Base-by-base conservation (phyloP, 2,329 filamentous ascomycete genomes). In the Fusarium floridanum region DNA sequence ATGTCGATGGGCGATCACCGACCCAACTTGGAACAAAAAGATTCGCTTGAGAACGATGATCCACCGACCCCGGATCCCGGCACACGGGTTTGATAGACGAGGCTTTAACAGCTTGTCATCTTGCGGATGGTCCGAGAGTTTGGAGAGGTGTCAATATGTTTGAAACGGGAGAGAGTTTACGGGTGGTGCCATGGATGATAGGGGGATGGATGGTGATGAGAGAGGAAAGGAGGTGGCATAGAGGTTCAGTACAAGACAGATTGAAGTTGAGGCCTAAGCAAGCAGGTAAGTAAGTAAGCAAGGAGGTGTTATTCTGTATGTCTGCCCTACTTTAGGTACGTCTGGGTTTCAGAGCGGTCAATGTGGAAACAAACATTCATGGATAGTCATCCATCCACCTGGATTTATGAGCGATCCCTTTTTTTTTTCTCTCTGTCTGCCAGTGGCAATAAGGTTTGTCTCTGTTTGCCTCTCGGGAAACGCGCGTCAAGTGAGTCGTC, bases 341-440 rank as follows among this genome's bases (percentile, higher is more conserved):
- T 41, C 60, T 68, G 64, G 48, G 72, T 74, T 74, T 74, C 71
- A 74, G 67, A 73, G 61, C 24, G 29, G 71, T 68, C 62, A 71
- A 71, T 60, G 61, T 61, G 14, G 45, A n/a, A 59, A 57, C 36
- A 17, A 34, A 36, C 34, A 14, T 8, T 62, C 43, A 37, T n/a
- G 48, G 48, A 53, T 29, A n/a, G 14, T 48, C 43, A 48, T 48
- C 43, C 43, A 48, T 24, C 43, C 43, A 48, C 43, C 8, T 48
- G 43, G 43, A 48, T 48, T 48, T 27, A 24, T 48, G 43, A 48
- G 43, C 22, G 16, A 27, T 48, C 43, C 43, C 22, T 48, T 48
- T 48, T 48, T 45, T 45, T 45, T 50, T 11, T 12, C 6, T 14
- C 1, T 20, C n/a, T 12, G n/a, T 43, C n/a, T 43, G 27, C 32